A percentile compares a stretch with the other conserved stretches of the same genome.
Evolutionary conservation across 495 filamentous ascomycete species (phyloP).

Genomic region (Xylaria flabelliformis): DNA sequence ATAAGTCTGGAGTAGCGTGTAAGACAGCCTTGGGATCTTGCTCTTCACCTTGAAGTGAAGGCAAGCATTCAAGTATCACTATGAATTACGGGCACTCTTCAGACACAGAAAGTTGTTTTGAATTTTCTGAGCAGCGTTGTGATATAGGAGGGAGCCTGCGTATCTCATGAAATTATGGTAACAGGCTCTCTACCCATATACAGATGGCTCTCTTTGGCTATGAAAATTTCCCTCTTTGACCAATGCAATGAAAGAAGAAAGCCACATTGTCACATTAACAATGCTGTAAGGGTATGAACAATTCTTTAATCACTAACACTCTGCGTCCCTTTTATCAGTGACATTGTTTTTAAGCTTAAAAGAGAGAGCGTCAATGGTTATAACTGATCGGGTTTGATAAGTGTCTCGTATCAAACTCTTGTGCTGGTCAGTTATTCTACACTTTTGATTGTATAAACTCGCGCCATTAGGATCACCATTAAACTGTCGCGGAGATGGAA

Average conservation of each 20-base stretch:
- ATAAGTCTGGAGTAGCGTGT: background rate
- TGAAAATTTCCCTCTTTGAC: background rate
- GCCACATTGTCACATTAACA: background rate
- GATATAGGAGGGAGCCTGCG: background rate
- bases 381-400: background rate
- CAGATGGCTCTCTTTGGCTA: background rate
- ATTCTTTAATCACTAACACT: background rate
- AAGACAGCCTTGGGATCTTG: background rate
- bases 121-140: background rate
- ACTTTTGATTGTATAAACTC: background rate
- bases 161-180: background rate
- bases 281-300: background rate
- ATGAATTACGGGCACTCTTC: background rate
- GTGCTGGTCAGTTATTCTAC: background rate
- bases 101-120: background rate
- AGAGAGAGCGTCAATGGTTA: background rate
- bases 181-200: too few relatives aligned
- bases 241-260: background rate
- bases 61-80: background rate
- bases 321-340: background rate
- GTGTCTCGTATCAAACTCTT: background rate
- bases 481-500: slow-evolving; percentile 7
- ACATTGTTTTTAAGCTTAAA: background rate
- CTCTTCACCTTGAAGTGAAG: background rate
- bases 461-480: background rate